Conservation (phyloP, 2,329 filamentous ascomycete genomes). For the Tympanopsis confertula region DNA sequence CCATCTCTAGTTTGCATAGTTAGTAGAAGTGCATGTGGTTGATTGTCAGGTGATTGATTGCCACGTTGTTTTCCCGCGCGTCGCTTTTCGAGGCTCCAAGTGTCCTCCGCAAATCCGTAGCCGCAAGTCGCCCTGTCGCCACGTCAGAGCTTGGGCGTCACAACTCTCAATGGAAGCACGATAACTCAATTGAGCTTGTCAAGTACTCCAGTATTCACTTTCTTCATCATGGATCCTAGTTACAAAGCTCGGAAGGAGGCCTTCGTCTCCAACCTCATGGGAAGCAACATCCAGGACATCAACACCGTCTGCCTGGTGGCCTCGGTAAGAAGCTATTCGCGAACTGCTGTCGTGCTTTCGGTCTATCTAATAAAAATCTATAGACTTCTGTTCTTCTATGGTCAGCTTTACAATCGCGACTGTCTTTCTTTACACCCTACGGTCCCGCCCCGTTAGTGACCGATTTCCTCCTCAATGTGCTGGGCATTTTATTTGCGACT, state of each 20-base stretch:
- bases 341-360: too few relatives aligned
- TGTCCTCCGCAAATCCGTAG: not conserved
- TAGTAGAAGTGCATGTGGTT: too few relatives aligned
- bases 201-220: too few relatives aligned
- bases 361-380: not conserved
- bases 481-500: slow-evolving; percentile 47
- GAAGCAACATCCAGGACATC: slow-evolving; percentile 51
- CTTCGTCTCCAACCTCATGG: slow-evolving; percentile 53
- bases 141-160: not conserved
- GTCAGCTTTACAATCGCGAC: slow-evolving; percentile 49
- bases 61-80: too few relatives aligned
- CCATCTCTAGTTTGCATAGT: too few relatives aligned
- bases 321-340: slow-evolving; percentile 34
- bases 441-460: slow-evolving; percentile 36
- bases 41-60: too few relatives aligned
- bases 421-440: slow-evolving; percentile 48
- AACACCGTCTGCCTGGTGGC: slow-evolving; percentile 52
- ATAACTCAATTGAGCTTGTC: not conserved
- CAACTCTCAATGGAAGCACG: not conserved
- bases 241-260: slow-evolving; percentile 57
- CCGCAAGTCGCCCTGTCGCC: not conserved
- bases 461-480: slow-evolving; percentile 53
- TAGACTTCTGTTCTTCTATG: slow-evolving; percentile 49
- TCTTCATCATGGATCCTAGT: slow-evolving; percentile 1
- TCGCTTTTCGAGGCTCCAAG: not conserved